Evolutionary conservation across 768 basidiomycete genomes (phyloP), one percentile per base, ranked within the genome.

Genomic region (Chalciporus chontae): DNA sequence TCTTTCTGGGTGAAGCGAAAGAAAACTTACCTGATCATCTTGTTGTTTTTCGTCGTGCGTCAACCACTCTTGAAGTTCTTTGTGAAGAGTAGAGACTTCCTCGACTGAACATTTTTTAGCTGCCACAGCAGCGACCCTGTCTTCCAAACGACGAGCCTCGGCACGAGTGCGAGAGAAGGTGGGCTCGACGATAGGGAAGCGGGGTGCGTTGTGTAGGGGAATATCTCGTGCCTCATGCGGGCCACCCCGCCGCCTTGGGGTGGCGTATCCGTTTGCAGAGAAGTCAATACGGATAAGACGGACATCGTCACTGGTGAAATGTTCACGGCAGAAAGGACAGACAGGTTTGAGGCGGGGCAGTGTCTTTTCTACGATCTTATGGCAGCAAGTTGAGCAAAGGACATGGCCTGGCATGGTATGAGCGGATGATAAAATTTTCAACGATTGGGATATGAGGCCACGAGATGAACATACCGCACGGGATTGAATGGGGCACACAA

Each of bases 91-190:
- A 45, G 82, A 79, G 45, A 91, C 86, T 72, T 91, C 89, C 67
- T 90, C 89, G 52, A 91, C 88, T 34, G 87, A 88, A 71, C 86
- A 89, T 77, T 87, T 90, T 80, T 87, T 87, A 13, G 81, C 79
- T 29, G 89, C 89, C 59, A 90, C 83, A 60, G 77, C 79, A 49
- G 83, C 83, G 50, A 91, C 87, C 69, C 81, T 88, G 70, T 82
- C 81, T 69, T 91, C 89, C 49, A 91, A 74, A 54, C 79, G 72
- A 34, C 83, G 83, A 50, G 80, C 83, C 52, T 86, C 81, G 58
- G 60, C 79, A 65, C 61, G 75, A 50, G 65, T 74, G 69, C 53
- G 75, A 63, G 69, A 61, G 44, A 55, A 61, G 58, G 66, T 57
- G 26, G 72, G 70, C 58, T 77, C 74, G 37, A 73, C 70, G 53